Evolutionary conservation across 2,329 filamentous ascomycete genomes (phyloP), one percentile per base, ranked within the genome.

Genomic region (Fusarium aywerte): DNA sequence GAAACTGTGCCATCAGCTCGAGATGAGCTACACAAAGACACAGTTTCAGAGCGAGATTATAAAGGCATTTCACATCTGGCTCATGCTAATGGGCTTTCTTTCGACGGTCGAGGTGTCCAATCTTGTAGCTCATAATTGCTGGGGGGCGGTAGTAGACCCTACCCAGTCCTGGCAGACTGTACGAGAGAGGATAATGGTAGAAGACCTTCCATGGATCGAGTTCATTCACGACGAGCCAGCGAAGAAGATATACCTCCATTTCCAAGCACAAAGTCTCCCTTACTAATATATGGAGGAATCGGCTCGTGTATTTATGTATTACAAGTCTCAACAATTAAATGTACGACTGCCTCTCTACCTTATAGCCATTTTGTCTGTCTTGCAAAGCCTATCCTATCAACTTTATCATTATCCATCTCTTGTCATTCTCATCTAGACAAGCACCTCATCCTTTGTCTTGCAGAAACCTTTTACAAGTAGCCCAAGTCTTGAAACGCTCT

Each of bases 401-500:
- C 27, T 20, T 13, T n/a, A 11, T 43, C 4, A n/a, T 13, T 10
- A 27, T 13, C 1, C 3, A 40, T 9, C 3, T 7, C 38, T 25
- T 25, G 3, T 2, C 21, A 40, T 40, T n/a, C 15, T 40, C 15
- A 10, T 25, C 11, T 13, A 13, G 11, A 6, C 18, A 20, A 12
- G 10, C 18, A 7, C 13, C 3, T 4, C 13, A 16, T 23, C 13
- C 27, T 9, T 27, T 27, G 27, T 27, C n/a, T n/a, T n/a, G n/a
- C 4, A 38, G 5, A n/a, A 16, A 1, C 4, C 2, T 8, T 15
- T 20, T 43, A 43, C 2, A 70, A 4, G 31, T 73, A 74, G 0
- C 72, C 72, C n/a, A 74, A 6, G 3, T 68, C 57, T 2, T 60
- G 62, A 3, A 77, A 76, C 0, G 75, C 74, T 23, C 74, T 62